phyloP scores from a whole-genome alignment of 78 protist genomes.

The Dictyostelium capitatum region DNA sequence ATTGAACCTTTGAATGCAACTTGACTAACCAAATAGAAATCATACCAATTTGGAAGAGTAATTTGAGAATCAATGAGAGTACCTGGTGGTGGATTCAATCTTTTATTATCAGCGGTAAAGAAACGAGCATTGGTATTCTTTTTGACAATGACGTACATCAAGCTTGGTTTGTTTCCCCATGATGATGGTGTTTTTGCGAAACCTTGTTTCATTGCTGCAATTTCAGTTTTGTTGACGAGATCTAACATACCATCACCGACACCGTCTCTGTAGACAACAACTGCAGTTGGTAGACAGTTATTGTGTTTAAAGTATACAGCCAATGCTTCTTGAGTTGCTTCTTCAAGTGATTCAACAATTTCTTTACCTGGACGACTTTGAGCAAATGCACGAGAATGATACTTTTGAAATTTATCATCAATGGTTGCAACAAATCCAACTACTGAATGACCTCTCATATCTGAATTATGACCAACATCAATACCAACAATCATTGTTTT shows the following conservation, averaged over 20 bases:
- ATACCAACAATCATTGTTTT: conserved; percentile 52
- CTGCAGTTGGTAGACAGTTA: not conserved
- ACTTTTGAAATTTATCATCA: not conserved
- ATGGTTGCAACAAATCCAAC: conserved; percentile 34
- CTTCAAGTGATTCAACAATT: conserved; percentile 11
- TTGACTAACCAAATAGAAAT: conserved; percentile 66
- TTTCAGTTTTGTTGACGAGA: conserved; percentile 19
- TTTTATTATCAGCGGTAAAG: not conserved
- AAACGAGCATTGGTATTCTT: conserved; percentile 81
- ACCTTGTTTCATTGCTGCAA: conserved; percentile 2
- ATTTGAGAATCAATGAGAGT: conserved; percentile 29
- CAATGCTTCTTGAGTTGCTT: conserved; percentile 8
- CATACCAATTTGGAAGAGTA: conserved; percentile 28
- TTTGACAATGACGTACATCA: conserved; percentile 52
- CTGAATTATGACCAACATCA: conserved; percentile 60
- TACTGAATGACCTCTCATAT: conserved; percentile 24
- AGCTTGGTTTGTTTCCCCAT: conserved; percentile 36
- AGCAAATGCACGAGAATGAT: not conserved
- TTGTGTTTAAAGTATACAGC: not conserved
- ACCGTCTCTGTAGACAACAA: conserved; percentile 69
- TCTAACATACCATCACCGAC: conserved; percentile 80
- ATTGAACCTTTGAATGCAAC: conserved; percentile 31
- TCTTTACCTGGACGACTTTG: conserved; percentile 51
- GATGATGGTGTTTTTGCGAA: conserved; percentile 17
- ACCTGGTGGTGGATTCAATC: conserved; percentile 50